Evolutionary conservation across 73 alveolate genomes (phyloP).

Genomic region (Paramecium bursaria): DNA sequence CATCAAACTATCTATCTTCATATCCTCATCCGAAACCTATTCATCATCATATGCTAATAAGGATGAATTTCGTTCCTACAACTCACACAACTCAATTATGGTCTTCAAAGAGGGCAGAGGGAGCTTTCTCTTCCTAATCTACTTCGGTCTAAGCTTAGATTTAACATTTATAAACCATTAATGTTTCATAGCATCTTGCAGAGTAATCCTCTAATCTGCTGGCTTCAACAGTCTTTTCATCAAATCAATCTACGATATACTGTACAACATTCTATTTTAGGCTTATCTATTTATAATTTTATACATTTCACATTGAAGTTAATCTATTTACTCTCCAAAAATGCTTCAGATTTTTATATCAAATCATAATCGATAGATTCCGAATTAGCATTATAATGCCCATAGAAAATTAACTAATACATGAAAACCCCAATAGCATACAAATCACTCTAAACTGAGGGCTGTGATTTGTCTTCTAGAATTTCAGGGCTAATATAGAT

Average conservation of each 20-base stretch:
- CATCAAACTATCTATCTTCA: too few relatives aligned
- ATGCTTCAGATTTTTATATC: not conserved
- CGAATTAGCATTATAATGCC: not conserved
- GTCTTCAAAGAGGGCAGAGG: conserved; percentile 37
- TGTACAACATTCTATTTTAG: not conserved
- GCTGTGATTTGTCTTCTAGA: not conserved
- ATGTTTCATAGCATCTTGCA: conserved; percentile 48
- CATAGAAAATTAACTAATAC: not conserved
- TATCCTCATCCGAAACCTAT: too few relatives aligned
- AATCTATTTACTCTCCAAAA: not conserved
- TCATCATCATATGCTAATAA: too few relatives aligned
- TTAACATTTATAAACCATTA: conserved; percentile 46
- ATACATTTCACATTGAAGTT: not conserved
- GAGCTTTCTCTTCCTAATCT: not conserved
- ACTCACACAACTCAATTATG: conserved; percentile 49
- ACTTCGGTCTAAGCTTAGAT: conserved; percentile 18
- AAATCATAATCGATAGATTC: not conserved
- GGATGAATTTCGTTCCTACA: too few relatives aligned
- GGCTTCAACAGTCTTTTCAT: not conserved
- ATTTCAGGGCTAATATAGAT: conserved; percentile 26
- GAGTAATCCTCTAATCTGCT: not conserved
- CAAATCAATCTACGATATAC: conserved; percentile 41
- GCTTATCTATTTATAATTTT: not conserved
- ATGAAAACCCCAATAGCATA: conserved; percentile 5
- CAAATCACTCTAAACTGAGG: conserved; percentile 12